Percentiles rank a stretch among this genome's conserved stretches.
phyloP scores from a whole-genome alignment of 2,329 filamentous ascomycete species.

The Aspergillus brunneoviolaceus region DNA sequence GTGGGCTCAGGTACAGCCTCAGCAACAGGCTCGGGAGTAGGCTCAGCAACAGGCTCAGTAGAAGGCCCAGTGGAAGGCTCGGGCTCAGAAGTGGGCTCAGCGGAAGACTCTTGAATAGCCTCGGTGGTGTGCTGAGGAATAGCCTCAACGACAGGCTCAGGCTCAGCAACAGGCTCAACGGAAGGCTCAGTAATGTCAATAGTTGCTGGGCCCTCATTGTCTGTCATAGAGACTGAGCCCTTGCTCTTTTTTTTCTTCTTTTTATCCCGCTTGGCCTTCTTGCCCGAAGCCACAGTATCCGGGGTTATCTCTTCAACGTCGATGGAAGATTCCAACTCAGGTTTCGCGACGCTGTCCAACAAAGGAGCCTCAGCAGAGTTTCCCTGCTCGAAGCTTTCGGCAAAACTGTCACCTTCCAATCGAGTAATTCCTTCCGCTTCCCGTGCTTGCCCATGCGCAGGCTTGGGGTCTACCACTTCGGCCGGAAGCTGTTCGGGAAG shows the following conservation, averaged over 20 bases:
- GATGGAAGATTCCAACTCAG: slow-evolving; percentile 2
- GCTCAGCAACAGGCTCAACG: neutral
- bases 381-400: neutral
- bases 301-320: slow-evolving; percentile 14
- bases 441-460: neutral
- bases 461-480: neutral
- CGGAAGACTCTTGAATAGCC: neutral
- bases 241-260: slow-evolving; percentile 26
- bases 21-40: neutral
- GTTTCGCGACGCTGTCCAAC: neutral
- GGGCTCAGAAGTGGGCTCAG: neutral
- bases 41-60: neutral
- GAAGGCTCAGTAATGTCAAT: no score
- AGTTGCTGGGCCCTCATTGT: slow-evolving; percentile 3
- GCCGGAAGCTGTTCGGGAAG: neutral
- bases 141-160: slow-evolving; percentile 2
- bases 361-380: neutral
- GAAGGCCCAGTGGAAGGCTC: neutral
- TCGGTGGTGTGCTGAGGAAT: neutral
- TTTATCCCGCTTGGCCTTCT: slow-evolving; percentile 26
- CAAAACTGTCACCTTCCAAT: neutral
- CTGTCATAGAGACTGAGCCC: slow-evolving; percentile 9
- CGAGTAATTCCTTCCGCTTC: neutral
- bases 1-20: neutral
- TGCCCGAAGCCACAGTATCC: slow-evolving; percentile 14